Base-by-base conservation (phyloP, 768 basidiomycete genomes). In the Phylloporus sp. region DNA sequence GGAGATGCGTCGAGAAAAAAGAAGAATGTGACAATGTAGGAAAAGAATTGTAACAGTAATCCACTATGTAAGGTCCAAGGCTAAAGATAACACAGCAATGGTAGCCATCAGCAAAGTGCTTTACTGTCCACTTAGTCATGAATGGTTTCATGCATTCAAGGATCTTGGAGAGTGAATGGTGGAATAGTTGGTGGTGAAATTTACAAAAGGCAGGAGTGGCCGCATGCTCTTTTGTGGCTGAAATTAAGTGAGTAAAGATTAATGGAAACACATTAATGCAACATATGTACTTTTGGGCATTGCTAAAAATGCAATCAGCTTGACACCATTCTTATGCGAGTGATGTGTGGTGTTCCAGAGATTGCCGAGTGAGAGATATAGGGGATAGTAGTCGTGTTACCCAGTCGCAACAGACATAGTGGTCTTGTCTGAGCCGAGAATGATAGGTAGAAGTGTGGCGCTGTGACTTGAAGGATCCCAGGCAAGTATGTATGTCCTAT, bases 131-230 rank as follows among this genome's bases (percentile, higher is more conserved):
- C 16, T 3, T 56, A 0, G 55, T 56, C 72, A 73, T 73, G 3
- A 36, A 49, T 0, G 60, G 56, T 27, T 49, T 53, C 0, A 74
- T 49, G 20, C 10, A 49, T 55, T 51, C 20, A n/a, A 73, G 56
- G 15, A 73, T 69, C 2, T 43, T 0, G 52, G 40, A 35, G 1
- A 55, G 18, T 24, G 54, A 47, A 10, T 54, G 27, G 45, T 74
- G 70, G 31, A 69, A 70, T 0, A 72, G 52, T 26, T 70, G 63
- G 1, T 56, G 50, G 4, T 54, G 57, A 46, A 74, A 74, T 22
- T 59, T 62, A 5, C 59, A 55, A 41, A 66, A 70, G 3, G 40
- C 32, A 13, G n/a, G 12, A 4, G n/a, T 47, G 5, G 6, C 28
- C 22, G 36, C 47, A 16, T 47, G 27, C 18, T 15, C 47, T 16